Conservation (phyloP, 108 stramenopile species). For the Nannochloropsis oceanica region DNA sequence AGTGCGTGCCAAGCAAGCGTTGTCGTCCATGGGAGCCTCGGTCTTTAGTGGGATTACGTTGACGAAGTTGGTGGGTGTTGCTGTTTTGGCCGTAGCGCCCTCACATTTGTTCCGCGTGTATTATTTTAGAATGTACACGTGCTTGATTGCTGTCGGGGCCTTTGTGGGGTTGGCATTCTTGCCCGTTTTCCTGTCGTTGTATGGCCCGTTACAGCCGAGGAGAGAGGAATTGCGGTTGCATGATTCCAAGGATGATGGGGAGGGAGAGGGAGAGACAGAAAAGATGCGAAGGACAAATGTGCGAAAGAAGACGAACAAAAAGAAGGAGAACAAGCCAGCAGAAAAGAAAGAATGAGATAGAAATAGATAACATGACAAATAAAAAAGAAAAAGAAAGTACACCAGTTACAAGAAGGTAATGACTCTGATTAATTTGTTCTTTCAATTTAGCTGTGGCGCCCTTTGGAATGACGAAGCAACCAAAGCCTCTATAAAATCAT, state of each 20-base stretch:
- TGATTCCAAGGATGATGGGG: too few species aligned
- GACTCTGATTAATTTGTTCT: too few species aligned
- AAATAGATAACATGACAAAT: background rate
- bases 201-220: constrained; percentile 4
- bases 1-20: constrained; percentile 26
- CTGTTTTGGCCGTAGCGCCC: constrained; percentile 31
- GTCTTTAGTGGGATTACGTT: constrained; percentile 37
- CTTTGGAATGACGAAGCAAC: too few species aligned
- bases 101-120: constrained; percentile 34
- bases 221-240: background rate
- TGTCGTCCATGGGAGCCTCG: constrained; percentile 20
- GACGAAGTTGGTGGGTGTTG: constrained; percentile 36
- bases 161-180: constrained; percentile 33
- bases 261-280: background rate
- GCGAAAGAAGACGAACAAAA: background rate
- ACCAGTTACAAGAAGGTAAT: background rate
- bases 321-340: background rate
- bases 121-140: constrained; percentile 38
- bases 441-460: too few species aligned
- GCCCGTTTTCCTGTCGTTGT: constrained; percentile 28
- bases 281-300: background rate
- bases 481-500: too few species aligned
- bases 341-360: background rate
- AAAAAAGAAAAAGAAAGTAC: background rate
- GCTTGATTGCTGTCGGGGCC: constrained; percentile 15